Percentiles rank a stretch among this genome's conserved stretches.
Evolutionary conservation across 169 alveolate genomes (phyloP).

Genomic region (Babesia bovis): DNA sequence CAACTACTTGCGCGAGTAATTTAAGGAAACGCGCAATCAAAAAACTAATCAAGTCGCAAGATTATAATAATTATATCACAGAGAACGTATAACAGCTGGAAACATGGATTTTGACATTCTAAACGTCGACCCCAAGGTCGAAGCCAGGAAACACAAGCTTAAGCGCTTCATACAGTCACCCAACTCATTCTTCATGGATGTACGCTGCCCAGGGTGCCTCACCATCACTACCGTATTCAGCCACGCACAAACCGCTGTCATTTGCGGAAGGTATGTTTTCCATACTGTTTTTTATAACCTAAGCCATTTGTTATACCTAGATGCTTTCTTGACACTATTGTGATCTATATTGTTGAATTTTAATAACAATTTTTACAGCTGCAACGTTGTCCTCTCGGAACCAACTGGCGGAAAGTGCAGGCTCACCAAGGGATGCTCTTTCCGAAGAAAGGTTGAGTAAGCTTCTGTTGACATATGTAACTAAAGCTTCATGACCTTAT

Average conservation of each 20-base stretch:
- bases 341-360: too few species aligned
- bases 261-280: constrained; percentile 81
- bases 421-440: constrained; percentile 93
- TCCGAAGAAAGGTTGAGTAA: constrained; percentile 89
- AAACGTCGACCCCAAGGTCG: constrained; percentile 92
- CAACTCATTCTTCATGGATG: constrained; percentile 97
- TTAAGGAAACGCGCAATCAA: background rate
- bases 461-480: background rate
- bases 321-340: too few species aligned
- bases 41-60: background rate
- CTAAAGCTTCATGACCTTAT: background rate
- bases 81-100: background rate
- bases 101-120: constrained; percentile 94
- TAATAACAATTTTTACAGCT: constrained; percentile 73
- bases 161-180: constrained; percentile 97
- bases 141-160: constrained; percentile 93
- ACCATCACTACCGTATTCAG: constrained; percentile 92
- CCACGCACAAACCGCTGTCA: constrained; percentile 93
- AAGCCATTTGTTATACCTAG: too few species aligned
- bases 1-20: background rate
- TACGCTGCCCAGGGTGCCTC: constrained; percentile 95
- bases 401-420: constrained; percentile 97
- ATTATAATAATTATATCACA: background rate
- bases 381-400: constrained; percentile 91
- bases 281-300: too few species aligned